A percentile compares a stretch with the other conserved stretches of the same genome.
Conservation (phyloP, 352 stramenopile genomes). For the Globisporangium viniferum region DNA sequence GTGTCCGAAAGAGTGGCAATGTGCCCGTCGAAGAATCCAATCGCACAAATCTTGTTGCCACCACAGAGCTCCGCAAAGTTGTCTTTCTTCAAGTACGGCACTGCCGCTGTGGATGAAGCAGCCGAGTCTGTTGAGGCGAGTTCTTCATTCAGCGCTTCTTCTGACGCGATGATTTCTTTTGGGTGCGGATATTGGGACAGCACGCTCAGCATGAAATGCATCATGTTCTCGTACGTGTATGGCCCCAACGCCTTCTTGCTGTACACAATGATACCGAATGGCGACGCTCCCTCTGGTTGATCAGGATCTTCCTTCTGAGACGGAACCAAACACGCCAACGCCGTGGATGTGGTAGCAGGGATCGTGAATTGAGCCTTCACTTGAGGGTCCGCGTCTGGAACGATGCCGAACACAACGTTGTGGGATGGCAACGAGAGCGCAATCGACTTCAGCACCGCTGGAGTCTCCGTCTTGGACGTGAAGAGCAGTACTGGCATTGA, state of each 20-base stretch:
- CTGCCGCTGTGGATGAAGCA: conserved; percentile 18
- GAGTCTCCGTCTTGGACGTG: conserved; percentile 46
- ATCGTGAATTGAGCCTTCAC: conserved; percentile 66
- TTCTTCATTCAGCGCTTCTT: conserved; percentile 18
- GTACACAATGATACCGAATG: conserved; percentile 64
- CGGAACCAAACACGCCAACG: conserved; percentile 47
- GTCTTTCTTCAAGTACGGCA: conserved; percentile 55
- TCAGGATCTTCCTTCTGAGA: conserved; percentile 22
- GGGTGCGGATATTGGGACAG: conserved; percentile 65
- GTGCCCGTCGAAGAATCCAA: conserved; percentile 73
- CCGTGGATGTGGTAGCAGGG: conserved; percentile 28
- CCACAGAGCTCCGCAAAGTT: conserved; percentile 50
- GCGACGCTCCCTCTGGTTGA: conserved; percentile 25
- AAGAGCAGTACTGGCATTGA: conserved; percentile 62
- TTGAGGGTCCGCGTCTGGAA: conserved; percentile 50
- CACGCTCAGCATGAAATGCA: conserved; percentile 65
- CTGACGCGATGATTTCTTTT: conserved; percentile 14
- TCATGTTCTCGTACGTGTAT: conserved; percentile 62
- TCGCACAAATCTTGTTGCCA: conserved; percentile 70
- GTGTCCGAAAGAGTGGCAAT: conserved; percentile 37
- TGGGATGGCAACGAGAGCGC: conserved; percentile 56
- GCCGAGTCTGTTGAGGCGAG: conserved; percentile 16
- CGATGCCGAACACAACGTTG: conserved; percentile 48
- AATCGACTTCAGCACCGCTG: conserved; percentile 57
- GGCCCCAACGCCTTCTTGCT: conserved; percentile 66